A percentile compares a stretch with the other conserved stretches of the same genome.
These are phyloP conservation scores for Cryptococcus maquisensis DNA, from an alignment of 1,284 basidiomycete genomes.

Conservation along the genomic window DNA sequence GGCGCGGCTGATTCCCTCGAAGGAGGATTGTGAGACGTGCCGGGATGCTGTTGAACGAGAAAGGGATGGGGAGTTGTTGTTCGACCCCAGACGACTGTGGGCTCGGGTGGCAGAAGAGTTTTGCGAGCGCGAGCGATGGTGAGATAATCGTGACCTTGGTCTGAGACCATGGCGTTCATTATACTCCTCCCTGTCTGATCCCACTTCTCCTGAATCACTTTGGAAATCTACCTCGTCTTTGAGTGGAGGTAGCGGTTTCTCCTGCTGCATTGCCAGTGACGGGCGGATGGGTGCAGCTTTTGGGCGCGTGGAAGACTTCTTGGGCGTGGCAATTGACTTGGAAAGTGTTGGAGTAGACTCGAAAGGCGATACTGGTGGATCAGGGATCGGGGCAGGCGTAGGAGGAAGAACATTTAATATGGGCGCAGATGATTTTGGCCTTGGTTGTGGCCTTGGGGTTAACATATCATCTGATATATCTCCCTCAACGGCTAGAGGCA, in stretches of 20 bases:
- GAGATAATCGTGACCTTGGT: not conserved
- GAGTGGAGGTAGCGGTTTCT: not conserved
- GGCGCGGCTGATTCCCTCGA: slow-evolving; percentile 21
- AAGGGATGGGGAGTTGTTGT: no score
- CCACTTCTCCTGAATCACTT: slow-evolving; percentile 24
- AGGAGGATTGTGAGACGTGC: slow-evolving; percentile 10
- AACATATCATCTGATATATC: not conserved
- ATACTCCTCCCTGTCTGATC: slow-evolving; percentile 26
- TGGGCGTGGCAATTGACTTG: no score
- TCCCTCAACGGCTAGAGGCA: not conserved
- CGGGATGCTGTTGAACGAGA: not conserved
- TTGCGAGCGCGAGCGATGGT: not conserved
- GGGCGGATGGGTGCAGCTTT: not conserved
- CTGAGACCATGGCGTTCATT: slow-evolving; percentile 4
- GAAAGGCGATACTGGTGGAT: slow-evolving; percentile 27
- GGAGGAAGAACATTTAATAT: slow-evolving; percentile 29
- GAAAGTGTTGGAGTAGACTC: slow-evolving; percentile 16
- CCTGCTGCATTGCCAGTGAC: not conserved
- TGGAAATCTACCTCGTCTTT: slow-evolving; percentile 20
- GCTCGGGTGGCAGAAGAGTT: not conserved
- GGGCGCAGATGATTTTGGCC: slow-evolving; percentile 2
- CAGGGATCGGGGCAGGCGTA: slow-evolving; percentile 30
- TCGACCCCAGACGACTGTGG: no score
- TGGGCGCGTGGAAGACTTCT: not conserved
- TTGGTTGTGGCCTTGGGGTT: not conserved